Evolutionary conservation across 2,329 filamentous ascomycete species (phyloP), one percentile per base, ranked within the genome.

Genomic region (Colletotrichum lindemuthianum): DNA sequence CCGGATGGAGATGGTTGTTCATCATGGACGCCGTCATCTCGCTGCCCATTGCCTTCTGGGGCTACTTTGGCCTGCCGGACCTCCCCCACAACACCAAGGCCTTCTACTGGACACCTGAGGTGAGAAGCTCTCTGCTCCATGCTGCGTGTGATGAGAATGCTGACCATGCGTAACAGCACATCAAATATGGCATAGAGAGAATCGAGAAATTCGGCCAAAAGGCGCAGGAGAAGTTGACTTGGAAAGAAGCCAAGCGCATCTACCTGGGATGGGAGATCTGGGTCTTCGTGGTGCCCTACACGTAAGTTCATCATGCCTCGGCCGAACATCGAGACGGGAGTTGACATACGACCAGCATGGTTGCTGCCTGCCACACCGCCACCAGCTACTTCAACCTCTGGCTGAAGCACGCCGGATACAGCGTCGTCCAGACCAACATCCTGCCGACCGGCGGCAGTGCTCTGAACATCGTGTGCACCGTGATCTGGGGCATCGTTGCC

Each of bases 401-500:
- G 77, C 67, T 81, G 44, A 81, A 80, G 69, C 74, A 48, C 71
- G 79, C 59, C 64, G 72, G 75, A n/a, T 81, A 80, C 60, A 79
- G 82, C 47, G 61, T 69, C 0, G 84, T 82, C 79, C 86, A 88
- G 66, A 78, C 81, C 33, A 79, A 43, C 84, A 84, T 0, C 70
- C 86, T 74, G 83, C n/a, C 32, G 71, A 64, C 60, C 10, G 53
- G 52, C 2, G 59, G 59, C 10, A 58, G 47, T 16, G 68, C 67
- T 9, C 10, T 70, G 13, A 66, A 54, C 37, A 57, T 70, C 7
- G 69, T 70, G 4, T 48, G 51, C 0, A 60, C 68, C 2, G 59
- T 69, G 2, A 45, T 45, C 7, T 68, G 58, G 33, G 68, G 68
- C n/a, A 67, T 63, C 6, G 54, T 68, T 15, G 69, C 66, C 7